Percentiles rank a stretch among this genome's conserved stretches.
These are phyloP conservation scores for Hypoxylon sp. DNA, from an alignment of 2,329 filamentous ascomycete species.

Conservation along the genomic window DNA sequence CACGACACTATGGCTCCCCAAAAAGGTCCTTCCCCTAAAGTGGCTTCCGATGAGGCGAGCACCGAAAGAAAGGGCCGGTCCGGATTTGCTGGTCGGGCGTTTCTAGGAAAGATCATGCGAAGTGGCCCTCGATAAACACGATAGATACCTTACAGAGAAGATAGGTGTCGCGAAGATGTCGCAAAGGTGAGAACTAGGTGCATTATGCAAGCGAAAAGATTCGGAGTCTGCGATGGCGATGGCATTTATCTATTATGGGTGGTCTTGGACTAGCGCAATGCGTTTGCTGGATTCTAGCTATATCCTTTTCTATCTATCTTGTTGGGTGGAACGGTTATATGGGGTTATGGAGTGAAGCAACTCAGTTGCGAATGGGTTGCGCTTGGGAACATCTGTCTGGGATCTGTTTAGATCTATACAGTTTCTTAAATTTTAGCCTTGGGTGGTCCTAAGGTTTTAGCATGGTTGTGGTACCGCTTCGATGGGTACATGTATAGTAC, in stretches of 20 bases:
- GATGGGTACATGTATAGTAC: too few relatives aligned
- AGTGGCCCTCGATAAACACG: conserved; percentile 39
- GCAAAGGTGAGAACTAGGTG: too few relatives aligned
- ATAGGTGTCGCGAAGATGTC: too few relatives aligned
- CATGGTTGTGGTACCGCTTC: too few relatives aligned
- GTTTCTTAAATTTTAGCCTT: too few relatives aligned
- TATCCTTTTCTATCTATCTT: conserved; percentile 15
- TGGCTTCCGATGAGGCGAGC: conserved; percentile 4
- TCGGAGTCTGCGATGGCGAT: too few relatives aligned
- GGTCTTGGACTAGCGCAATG: conserved; percentile 6
- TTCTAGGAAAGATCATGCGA: conserved; percentile 41
- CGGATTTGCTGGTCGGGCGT: conserved; percentile 26
- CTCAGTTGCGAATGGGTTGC: neutral
- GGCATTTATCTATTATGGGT: too few relatives aligned
- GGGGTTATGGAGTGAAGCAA: conserved; percentile 21
- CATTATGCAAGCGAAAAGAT: too few relatives aligned
- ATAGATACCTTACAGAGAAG: too few relatives aligned
- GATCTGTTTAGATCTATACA: conserved; percentile 4
- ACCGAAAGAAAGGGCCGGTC: conserved; percentile 34
- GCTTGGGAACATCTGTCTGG: neutral
- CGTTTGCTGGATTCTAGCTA: conserved; percentile 10
- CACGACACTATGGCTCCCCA: conserved; percentile 24
- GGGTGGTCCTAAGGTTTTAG: too few relatives aligned
- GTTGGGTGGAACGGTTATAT: conserved; percentile 21
- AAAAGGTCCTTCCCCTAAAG: conserved; percentile 9